Evolutionary conservation across 371 early-diverging fungal species (phyloP).

Genomic region (Entomophthora muscae): DNA sequence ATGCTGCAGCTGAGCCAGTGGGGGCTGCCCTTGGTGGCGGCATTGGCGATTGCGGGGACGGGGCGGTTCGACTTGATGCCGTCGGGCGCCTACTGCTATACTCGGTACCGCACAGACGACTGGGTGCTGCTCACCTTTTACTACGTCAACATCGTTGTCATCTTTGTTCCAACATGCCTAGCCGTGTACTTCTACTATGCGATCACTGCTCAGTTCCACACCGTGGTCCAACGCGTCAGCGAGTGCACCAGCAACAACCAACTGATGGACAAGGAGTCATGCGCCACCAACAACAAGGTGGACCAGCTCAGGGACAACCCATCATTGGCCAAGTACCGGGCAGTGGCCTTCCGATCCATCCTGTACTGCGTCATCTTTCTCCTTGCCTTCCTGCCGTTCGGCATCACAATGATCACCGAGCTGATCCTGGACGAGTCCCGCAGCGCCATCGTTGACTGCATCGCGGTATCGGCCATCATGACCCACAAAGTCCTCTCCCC

Average conservation of each 20-base stretch:
- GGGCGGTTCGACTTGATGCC: constrained; percentile 1
- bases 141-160: background rate
- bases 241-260: background rate
- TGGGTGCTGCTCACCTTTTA: background rate
- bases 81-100: constrained; percentile 2
- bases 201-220: background rate
- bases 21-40: background rate
- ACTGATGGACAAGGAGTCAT: no score
- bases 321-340: background rate
- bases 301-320: no score
- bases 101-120: background rate
- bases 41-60: background rate
- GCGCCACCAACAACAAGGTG: no score
- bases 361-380: constrained; percentile 4
- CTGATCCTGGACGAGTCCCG: background rate
- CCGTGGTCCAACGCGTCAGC: background rate
- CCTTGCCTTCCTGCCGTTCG: background rate
- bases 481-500: constrained; percentile 4
- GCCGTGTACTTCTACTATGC: constrained; percentile 2
- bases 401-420: background rate
- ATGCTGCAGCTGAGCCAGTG: background rate
- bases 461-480: background rate
- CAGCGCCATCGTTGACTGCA: background rate
- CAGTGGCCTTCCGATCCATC: background rate
- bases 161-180: background rate